These are phyloP conservation scores for Aspergillus conjunctus DNA, from an alignment of 495 filamentous ascomycete species.

Conservation along the genomic window DNA sequence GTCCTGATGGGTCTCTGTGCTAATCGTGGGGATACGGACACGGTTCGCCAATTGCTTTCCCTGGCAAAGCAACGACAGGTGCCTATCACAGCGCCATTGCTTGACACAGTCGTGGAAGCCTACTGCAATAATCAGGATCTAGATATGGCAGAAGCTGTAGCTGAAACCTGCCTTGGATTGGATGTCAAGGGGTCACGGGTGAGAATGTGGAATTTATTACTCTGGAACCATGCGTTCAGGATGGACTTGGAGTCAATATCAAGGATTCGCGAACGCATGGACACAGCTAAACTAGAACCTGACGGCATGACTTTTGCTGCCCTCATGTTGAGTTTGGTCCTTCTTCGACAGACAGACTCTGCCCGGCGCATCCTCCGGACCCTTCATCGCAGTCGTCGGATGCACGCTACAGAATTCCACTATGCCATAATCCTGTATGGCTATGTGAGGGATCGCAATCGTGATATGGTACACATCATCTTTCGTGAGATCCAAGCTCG, in stretches of 20 bases:
- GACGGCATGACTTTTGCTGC: constrained; percentile 73
- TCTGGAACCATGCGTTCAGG: constrained; percentile 66
- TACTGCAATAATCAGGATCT: constrained; percentile 66
- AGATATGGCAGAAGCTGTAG: constrained; percentile 62
- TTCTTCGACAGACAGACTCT: constrained; percentile 60
- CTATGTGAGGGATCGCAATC: constrained; percentile 53
- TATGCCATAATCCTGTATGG: constrained; percentile 76
- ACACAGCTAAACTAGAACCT: constrained; percentile 54
- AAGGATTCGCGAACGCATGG: constrained; percentile 65
- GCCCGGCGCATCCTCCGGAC: constrained; percentile 66
- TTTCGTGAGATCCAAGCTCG: constrained; percentile 54
- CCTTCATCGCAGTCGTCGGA: constrained; percentile 57
- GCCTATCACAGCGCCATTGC: constrained; percentile 52
- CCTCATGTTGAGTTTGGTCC: constrained; percentile 68
- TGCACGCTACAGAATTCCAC: constrained; percentile 66
- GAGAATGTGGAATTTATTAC: constrained; percentile 76
- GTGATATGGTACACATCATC: constrained; percentile 53
- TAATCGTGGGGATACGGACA: constrained; percentile 72
- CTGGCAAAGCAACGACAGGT: constrained; percentile 51
- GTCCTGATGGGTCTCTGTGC: constrained; percentile 72
- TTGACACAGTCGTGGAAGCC: constrained; percentile 65
- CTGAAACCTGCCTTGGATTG: constrained; percentile 44
- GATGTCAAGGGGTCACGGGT: constrained; percentile 51
- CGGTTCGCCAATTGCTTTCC: constrained; percentile 61
- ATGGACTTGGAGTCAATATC: constrained; percentile 63